phyloP scores from a whole-genome alignment of 2,329 filamentous ascomycete species.

The Colletotrichum sp. region DNA sequence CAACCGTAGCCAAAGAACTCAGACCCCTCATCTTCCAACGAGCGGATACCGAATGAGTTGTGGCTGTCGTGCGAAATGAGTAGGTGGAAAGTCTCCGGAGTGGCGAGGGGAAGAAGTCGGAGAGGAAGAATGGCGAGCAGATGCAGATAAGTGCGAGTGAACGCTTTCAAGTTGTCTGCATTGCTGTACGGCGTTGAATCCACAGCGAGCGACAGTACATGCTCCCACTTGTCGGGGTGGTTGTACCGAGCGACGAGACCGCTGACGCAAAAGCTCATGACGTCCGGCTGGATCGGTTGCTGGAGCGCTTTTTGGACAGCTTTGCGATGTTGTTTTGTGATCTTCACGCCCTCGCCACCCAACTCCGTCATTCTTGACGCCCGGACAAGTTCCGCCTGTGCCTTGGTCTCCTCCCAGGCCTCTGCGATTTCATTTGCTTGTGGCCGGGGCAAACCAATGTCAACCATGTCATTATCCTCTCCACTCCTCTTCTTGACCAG shows the following conservation, averaged over 20 bases:
- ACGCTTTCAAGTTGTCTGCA: constrained; percentile 2
- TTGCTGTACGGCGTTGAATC: constrained; percentile 4
- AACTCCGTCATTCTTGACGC: neutral
- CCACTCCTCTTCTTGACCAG: constrained; percentile 7
- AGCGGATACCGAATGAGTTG: constrained; percentile 14
- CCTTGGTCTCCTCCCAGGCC: neutral
- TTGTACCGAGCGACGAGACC: constrained; percentile 1
- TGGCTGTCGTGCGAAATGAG: constrained; percentile 15
- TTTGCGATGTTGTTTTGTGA: constrained; percentile 11
- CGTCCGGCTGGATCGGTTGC: neutral
- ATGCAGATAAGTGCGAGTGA: constrained; percentile 6
- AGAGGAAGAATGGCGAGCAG: constrained; percentile 7
- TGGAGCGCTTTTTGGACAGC: constrained; percentile 6
- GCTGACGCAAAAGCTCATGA: constrained; percentile 10
- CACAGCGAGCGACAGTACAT: constrained; percentile 5
- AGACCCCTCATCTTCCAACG: constrained; percentile 15
- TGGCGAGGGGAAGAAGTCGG: neutral
- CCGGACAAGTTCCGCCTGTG: constrained; percentile 5
- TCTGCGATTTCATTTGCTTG: neutral
- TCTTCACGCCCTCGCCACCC: neutral
- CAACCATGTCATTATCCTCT: constrained; percentile 2
- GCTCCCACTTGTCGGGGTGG: neutral
- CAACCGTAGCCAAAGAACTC: constrained; percentile 17
- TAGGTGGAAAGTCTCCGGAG: neutral
- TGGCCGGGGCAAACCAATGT: neutral